phyloP scores from a whole-genome alignment of 2,329 filamentous ascomycete genomes.

The Kalmusia sp. region DNA sequence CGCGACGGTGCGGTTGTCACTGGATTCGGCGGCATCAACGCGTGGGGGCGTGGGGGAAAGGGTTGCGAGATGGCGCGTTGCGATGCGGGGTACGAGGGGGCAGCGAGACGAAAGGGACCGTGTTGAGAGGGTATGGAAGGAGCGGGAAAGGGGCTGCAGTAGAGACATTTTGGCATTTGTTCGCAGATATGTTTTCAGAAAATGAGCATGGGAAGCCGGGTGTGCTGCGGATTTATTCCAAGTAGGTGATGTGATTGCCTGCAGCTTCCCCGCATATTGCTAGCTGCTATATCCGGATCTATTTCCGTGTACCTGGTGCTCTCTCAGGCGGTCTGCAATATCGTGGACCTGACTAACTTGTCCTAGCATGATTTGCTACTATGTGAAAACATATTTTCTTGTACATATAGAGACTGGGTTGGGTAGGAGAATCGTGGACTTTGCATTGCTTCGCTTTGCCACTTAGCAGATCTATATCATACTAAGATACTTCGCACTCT shows the following conservation, averaged over 20 bases:
- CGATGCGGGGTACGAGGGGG: not conserved
- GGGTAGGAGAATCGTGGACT: too few relatives aligned
- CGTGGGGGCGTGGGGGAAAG: conserved; percentile 25
- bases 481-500: conserved; percentile 11
- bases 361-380: too few relatives aligned
- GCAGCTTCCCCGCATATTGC: conserved; percentile 6
- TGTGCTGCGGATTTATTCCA: too few relatives aligned
- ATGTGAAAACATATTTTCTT: too few relatives aligned
- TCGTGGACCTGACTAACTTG: too few relatives aligned
- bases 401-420: too few relatives aligned
- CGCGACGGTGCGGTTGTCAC: conserved; percentile 51
- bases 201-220: too few relatives aligned
- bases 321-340: not conserved
- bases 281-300: not conserved
- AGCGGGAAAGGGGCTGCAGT: not conserved
- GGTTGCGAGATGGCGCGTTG: conserved; percentile 18
- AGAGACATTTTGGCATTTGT: too few relatives aligned
- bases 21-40: conserved; percentile 44
- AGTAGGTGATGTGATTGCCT: not conserved
- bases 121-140: not conserved
- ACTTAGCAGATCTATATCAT: conserved; percentile 6
- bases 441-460: not conserved
- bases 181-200: too few relatives aligned
- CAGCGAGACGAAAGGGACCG: conserved; percentile 3
- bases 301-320: not conserved